Evolutionary conservation across 2,329 filamentous ascomycete genomes (phyloP).

Genomic region (Botrytis porri): DNA sequence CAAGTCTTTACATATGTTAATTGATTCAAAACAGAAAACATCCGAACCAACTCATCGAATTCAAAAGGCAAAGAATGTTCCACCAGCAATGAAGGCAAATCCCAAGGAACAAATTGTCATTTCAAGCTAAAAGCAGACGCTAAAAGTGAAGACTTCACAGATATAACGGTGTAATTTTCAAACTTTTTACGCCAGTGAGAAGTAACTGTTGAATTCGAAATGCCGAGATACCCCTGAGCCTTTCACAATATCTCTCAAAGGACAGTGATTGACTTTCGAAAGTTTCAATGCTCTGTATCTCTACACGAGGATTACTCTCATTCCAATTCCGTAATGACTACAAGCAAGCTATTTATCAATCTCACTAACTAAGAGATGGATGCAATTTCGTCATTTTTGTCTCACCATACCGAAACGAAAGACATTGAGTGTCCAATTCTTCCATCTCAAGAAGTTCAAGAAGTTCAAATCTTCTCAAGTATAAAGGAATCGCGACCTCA

Average conservation of each 20-base stretch:
- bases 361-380: no score
- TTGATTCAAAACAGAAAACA: no score
- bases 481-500: fast-evolving
- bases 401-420: neutral
- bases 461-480: neutral
- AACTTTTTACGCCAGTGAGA: neutral
- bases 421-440: neutral
- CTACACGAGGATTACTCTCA: neutral
- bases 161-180: neutral
- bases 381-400: neutral
- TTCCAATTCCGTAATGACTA: no score
- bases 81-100: neutral
- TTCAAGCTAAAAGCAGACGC: neutral
- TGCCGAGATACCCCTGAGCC: fast-evolving
- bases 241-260: neutral
- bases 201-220: no score
- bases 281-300: neutral
- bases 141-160: fast-evolving
- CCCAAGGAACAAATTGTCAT: neutral
- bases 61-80: neutral
- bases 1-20: no score
- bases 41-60: no score
- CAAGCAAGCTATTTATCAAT: neutral
- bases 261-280: neutral
- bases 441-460: no score